These are phyloP conservation scores for Begonia fuchsioides DNA, from an alignment of 306 rosid genomes.

Conservation along the genomic window DNA sequence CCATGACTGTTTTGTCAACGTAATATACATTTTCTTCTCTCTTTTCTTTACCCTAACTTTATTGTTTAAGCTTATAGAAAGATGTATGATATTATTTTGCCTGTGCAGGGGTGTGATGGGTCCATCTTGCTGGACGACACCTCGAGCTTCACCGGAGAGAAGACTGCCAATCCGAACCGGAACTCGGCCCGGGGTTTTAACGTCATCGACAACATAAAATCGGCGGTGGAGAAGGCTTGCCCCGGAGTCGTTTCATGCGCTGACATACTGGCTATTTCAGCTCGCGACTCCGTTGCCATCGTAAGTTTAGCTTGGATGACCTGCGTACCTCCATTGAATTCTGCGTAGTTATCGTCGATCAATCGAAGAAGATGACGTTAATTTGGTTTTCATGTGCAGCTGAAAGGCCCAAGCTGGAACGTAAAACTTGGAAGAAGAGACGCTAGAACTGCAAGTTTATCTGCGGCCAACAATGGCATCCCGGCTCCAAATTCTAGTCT, in stretches of 20 bases:
- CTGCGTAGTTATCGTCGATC: too few species aligned
- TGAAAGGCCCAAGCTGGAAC: conserved; percentile 75
- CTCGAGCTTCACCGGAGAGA: conserved; percentile 58
- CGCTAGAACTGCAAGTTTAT: conserved; percentile 38
- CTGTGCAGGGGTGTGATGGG: conserved; percentile 73
- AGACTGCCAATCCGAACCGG: conserved; percentile 43
- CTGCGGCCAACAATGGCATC: conserved; percentile 58
- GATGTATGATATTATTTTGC: neutral
- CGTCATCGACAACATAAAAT: conserved; percentile 59
- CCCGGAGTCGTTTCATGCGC: conserved; percentile 78
- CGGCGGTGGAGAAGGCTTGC: conserved; percentile 50
- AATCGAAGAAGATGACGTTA: too few species aligned
- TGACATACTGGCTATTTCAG: conserved; percentile 51
- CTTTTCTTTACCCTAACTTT: neutral
- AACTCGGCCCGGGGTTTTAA: conserved; percentile 73
- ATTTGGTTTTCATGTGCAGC: too few species aligned
- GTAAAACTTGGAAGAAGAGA: conserved; percentile 88
- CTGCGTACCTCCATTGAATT: too few species aligned
- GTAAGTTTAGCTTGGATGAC: conserved; percentile 16
- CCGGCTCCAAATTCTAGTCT: conserved; percentile 60
- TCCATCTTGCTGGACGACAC: conserved; percentile 73
- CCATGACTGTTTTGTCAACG: conserved; percentile 87
- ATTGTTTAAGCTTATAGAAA: neutral
- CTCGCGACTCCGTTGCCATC: conserved; percentile 53
- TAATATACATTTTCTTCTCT: conserved; percentile 8